Conservation (phyloP, 2,329 filamentous ascomycete genomes). For the Pseudogymnoascus sp. region DNA sequence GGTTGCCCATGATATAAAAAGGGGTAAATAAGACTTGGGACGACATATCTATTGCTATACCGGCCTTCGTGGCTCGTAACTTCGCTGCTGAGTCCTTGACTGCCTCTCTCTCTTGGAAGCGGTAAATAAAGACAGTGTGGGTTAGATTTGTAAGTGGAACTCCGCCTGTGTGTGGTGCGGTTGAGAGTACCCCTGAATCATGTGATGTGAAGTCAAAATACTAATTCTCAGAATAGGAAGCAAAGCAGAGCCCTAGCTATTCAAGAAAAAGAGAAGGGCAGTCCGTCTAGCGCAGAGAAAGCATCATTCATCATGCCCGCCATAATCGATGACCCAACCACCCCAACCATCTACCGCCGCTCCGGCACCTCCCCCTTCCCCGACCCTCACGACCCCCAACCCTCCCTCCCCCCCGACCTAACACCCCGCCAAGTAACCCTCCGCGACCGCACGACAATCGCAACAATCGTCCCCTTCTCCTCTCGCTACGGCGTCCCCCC, state of each 20-base stretch:
- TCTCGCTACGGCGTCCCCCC: conserved; percentile 52
- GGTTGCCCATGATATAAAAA: background rate
- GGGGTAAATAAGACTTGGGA: background rate
- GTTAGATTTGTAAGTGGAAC: background rate
- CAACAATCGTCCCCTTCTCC: conserved; percentile 61
- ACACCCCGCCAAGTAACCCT: conserved; percentile 55
- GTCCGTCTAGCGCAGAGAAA: background rate
- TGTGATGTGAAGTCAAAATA: background rate
- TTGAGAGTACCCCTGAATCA: background rate
- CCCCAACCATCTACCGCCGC: conserved; percentile 45
- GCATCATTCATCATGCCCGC: conserved; percentile 43
- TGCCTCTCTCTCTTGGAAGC: background rate
- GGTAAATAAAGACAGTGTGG: background rate
- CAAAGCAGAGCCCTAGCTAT: background rate
- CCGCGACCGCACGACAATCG: conserved; percentile 57
- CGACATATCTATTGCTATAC: background rate
- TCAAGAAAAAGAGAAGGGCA: background rate
- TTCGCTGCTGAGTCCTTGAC: background rate
- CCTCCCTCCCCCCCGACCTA: conserved; percentile 37
- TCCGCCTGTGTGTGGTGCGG: background rate
- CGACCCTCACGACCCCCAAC: conserved; percentile 40
- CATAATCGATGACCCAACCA: conserved; percentile 52
- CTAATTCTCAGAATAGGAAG: background rate
- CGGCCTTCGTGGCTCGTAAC: background rate
- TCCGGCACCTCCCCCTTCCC: conserved; percentile 47